Conservation (phyloP, 2,329 filamentous ascomycete species). For the Paracoccidioides brasiliensis region DNA sequence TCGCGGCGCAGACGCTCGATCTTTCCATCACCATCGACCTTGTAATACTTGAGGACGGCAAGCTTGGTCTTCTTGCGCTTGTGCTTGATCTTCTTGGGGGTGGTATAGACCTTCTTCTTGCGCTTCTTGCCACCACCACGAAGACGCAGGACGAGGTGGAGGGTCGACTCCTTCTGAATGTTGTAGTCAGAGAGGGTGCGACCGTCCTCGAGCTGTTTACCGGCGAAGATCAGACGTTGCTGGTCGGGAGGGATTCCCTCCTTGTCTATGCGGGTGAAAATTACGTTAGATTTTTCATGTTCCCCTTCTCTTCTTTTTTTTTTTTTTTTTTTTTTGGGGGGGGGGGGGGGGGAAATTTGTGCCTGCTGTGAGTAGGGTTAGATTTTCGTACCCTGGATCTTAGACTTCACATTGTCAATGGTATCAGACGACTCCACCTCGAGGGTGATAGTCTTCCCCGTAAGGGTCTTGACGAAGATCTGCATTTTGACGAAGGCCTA, state of each 20-base stretch:
- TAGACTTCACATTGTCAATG: conserved; percentile 99
- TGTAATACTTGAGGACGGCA: conserved; percentile 99
- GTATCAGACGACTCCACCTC: conserved; percentile 99
- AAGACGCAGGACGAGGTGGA: conserved; percentile 94
- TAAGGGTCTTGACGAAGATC: conserved; percentile 56
- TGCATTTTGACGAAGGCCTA: conserved; percentile 39
- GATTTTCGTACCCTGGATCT: conserved; percentile 54
- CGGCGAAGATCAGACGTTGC: conserved; percentile 98
- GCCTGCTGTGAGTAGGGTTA: not conserved
- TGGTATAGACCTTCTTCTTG: conserved; percentile 99
- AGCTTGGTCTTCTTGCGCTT: conserved; percentile 99
- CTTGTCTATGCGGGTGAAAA: conserved; percentile 62
- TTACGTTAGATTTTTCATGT: conserved; percentile 2
- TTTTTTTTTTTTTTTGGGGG: too few relatives aligned
- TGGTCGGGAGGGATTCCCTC: conserved; percentile 98
- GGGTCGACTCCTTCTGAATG: conserved; percentile 99
- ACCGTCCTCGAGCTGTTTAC: conserved; percentile 99
- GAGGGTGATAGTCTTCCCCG: conserved; percentile 99
- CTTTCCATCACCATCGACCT: conserved; percentile 99
- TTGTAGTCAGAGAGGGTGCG: conserved; percentile 99
- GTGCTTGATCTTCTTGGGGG: conserved; percentile 99
- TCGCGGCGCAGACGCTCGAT: conserved; percentile 98
- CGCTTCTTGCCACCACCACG: conserved; percentile 99
- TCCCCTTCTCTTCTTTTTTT: not conserved
- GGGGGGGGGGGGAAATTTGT: not conserved